Percentiles rank a stretch among this genome's conserved stretches.
phyloP scores from a whole-genome alignment of 2,329 filamentous ascomycete species.

The Geosmithia putterillii region DNA sequence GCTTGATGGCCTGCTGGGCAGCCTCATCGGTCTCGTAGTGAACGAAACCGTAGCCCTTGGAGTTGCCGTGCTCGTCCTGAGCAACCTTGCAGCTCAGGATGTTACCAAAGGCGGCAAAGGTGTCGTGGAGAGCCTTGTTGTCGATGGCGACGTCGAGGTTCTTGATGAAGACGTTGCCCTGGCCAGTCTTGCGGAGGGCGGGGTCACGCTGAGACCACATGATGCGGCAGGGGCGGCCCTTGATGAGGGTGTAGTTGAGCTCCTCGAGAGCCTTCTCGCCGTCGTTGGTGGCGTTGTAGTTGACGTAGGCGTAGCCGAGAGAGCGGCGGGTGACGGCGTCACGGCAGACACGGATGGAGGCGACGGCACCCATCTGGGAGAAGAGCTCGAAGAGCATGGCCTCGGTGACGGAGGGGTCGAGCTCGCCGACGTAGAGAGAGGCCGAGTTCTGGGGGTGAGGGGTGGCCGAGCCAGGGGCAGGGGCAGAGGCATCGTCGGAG shows the following conservation, averaged over 20 bases:
- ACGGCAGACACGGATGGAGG: conserved; percentile 98
- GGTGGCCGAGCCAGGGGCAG: conserved; percentile 62
- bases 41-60: conserved; percentile 98
- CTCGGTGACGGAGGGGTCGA: conserved; percentile 95
- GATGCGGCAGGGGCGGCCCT: conserved; percentile 97
- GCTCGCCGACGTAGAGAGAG: conserved; percentile 97
- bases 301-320: conserved; percentile 98
- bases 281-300: conserved; percentile 96
- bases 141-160: conserved; percentile 97
- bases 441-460: conserved; percentile 83
- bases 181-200: conserved; percentile 95
- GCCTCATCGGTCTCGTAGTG: conserved; percentile 99
- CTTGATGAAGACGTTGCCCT: conserved; percentile 99
- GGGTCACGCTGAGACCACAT: conserved; percentile 99
- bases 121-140: conserved; percentile 99
- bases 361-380: conserved; percentile 97
- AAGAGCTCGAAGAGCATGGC: conserved; percentile 99
- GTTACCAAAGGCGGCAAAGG: conserved; percentile 97
- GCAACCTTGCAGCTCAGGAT: conserved; percentile 99
- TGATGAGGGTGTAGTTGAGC: conserved; percentile 99
- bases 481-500: conserved; percentile 46
- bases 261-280: conserved; percentile 98
- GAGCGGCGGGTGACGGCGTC: conserved; percentile 97
- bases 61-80: conserved; percentile 91
- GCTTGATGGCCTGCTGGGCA: conserved; percentile 94